Evolutionary conservation across 2,329 filamentous ascomycete species (phyloP).

Genomic region (Tolypocladium capitatum): DNA sequence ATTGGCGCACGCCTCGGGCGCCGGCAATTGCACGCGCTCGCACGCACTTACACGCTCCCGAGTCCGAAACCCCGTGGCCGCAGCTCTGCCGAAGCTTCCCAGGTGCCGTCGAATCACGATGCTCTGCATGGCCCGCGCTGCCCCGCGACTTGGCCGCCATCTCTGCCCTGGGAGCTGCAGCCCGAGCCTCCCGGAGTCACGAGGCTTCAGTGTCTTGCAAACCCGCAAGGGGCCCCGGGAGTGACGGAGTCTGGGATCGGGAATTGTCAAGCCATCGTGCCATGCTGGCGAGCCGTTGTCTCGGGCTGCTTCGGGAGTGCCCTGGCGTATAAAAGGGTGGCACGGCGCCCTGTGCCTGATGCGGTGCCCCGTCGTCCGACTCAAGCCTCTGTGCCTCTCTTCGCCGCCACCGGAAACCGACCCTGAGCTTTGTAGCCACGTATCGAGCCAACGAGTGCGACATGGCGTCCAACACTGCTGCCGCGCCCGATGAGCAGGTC

Average conservation of each 20-base stretch:
- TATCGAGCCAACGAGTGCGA: background rate
- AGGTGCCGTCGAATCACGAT: background rate
- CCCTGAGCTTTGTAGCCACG: background rate
- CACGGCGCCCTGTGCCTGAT: background rate
- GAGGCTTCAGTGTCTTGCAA: background rate
- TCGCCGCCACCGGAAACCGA: background rate
- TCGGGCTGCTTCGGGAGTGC: background rate
- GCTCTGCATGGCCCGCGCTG: background rate
- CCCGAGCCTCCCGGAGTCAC: background rate
- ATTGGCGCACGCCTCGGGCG: background rate
- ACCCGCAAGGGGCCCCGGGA: background rate
- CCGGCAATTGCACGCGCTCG: background rate
- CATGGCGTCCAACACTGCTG: conserved; percentile 3
- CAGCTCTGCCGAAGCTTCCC: background rate
- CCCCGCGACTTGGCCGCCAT: background rate
- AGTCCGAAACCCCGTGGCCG: too few relatives aligned
- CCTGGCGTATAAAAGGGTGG: background rate
- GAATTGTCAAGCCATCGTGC: background rate
- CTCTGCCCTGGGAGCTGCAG: too few relatives aligned
- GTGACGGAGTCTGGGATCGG: background rate
- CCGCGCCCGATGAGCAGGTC: conserved; percentile 1
- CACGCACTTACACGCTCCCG: too few relatives aligned
- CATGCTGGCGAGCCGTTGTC: background rate
- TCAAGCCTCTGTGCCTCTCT: background rate
- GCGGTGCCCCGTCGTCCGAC: background rate